phyloP scores from a whole-genome alignment of 371 early-diverging fungal species.

The Basidiobolus meristosporus region DNA sequence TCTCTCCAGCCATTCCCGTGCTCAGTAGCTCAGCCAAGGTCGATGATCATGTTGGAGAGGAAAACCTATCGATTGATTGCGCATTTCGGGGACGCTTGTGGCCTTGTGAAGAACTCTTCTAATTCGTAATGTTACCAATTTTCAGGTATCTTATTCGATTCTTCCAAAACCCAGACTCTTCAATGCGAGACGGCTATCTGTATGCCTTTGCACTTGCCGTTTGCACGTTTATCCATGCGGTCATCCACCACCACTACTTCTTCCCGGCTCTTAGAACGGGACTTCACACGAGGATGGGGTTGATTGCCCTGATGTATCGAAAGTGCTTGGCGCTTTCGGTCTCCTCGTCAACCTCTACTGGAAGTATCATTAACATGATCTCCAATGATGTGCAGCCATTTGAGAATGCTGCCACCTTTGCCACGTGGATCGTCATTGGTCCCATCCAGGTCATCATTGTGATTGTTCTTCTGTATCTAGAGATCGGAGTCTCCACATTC shows the following conservation, averaged over 20 bases:
- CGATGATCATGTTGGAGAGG: not conserved
- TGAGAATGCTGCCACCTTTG: conserved; percentile 11
- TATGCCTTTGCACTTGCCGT: conserved; percentile 11
- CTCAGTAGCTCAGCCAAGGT: not conserved
- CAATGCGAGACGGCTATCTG: conserved; percentile 7
- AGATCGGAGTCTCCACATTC: conserved; percentile 29
- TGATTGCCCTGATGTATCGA: conserved; percentile 15
- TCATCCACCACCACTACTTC: conserved; percentile 14
- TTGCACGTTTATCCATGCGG: conserved; percentile 9
- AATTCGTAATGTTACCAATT: not conserved
- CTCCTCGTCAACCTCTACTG: conserved; percentile 12
- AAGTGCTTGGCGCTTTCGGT: conserved; percentile 13
- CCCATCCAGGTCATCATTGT: conserved; percentile 13
- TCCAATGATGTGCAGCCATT: conserved; percentile 17
- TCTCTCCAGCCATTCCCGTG: not conserved
- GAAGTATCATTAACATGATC: conserved; percentile 14
- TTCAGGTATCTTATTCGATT: conserved; percentile 12
- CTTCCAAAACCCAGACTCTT: conserved; percentile 5
- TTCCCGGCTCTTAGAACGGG: conserved; percentile 14
- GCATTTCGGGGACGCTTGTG: not conserved
- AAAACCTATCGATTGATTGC: not conserved
- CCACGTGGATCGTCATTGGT: conserved; percentile 8
- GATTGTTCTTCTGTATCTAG: conserved; percentile 32
- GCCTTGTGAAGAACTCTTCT: not conserved
- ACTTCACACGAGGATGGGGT: conserved; percentile 8